Evolutionary conservation across 768 basidiomycete species (phyloP).

Genomic region (Leccinum obscurum): DNA sequence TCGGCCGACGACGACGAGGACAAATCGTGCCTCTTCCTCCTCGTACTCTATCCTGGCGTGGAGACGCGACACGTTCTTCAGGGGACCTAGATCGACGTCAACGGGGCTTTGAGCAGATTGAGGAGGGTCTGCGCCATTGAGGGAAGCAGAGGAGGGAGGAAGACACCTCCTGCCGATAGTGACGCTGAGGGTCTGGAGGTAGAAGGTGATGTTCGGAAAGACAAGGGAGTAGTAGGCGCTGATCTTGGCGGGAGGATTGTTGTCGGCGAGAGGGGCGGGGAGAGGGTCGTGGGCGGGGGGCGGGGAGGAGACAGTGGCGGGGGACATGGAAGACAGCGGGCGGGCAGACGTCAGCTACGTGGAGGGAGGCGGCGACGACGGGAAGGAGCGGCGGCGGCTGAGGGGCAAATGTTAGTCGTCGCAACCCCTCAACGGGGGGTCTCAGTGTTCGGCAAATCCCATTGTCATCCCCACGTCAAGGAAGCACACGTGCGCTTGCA

Average conservation of each 20-base stretch:
- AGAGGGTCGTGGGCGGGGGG: conserved; percentile 5
- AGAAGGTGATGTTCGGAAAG: conserved; percentile 94
- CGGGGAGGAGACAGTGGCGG: conserved; percentile 9
- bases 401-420: neutral
- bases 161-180: conserved; percentile 91
- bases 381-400: conserved; percentile 4
- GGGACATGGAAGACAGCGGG: conserved; percentile 28
- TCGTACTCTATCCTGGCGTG: conserved; percentile 97
- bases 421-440: conserved; percentile 13
- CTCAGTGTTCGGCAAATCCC: conserved; percentile 16
- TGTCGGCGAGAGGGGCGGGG: conserved; percentile 11
- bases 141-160: conserved; percentile 54
- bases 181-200: conserved; percentile 91
- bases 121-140: conserved; percentile 47
- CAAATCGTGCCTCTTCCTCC: conserved; percentile 84
- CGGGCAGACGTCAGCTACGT: conserved; percentile 10
- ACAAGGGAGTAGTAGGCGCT: conserved; percentile 93
- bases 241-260: conserved; percentile 65
- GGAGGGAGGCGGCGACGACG: conserved; percentile 8
- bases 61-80: conserved; percentile 96
- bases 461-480: conserved; percentile 15
- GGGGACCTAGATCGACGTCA: conserved; percentile 90
- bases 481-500: conserved; percentile 21
- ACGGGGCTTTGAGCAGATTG: conserved; percentile 43
- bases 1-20: conserved; percentile 88